These are phyloP conservation scores for Pseudopithomyces maydicus DNA, from an alignment of 2,329 filamentous ascomycete species.

Conservation along the genomic window DNA sequence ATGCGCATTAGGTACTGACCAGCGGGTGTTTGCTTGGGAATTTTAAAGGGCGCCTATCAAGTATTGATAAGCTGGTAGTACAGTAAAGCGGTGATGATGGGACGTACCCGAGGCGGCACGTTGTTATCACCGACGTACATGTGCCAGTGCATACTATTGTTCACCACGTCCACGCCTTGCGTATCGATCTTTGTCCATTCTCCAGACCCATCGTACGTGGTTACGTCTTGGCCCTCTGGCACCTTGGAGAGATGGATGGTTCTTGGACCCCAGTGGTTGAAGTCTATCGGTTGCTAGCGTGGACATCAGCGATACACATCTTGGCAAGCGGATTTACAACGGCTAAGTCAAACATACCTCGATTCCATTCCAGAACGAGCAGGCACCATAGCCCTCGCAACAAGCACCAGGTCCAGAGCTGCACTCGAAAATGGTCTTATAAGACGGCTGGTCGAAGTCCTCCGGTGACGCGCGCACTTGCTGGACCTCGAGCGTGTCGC, in stretches of 20 bases:
- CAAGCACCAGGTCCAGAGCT: constrained; percentile 1
- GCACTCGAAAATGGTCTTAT: neutral
- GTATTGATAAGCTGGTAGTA: neutral
- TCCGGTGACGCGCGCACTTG: constrained; percentile 6
- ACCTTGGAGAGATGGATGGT: constrained; percentile 13
- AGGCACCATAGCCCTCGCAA: constrained; percentile 7
- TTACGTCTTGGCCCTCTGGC: constrained; percentile 9
- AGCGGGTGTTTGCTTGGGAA: constrained; percentile 17
- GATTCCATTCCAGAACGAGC: constrained; percentile 5
- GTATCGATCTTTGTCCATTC: constrained; percentile 17
- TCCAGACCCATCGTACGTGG: constrained; percentile 14
- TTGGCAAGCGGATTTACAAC: neutral
- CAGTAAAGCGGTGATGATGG: neutral
- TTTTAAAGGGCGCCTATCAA: constrained; percentile 8
- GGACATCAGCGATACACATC: neutral
- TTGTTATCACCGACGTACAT: constrained; percentile 2
- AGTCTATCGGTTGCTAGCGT: constrained; percentile 1
- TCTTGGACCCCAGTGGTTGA: constrained; percentile 13
- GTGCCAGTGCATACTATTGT: neutral
- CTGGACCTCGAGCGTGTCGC: constrained; percentile 13
- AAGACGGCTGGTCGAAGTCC: constrained; percentile 1
- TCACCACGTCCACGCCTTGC: constrained; percentile 1
- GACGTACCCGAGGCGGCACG: neutral
- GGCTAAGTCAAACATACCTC: neutral
- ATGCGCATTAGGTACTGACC: constrained; percentile 20